Base-by-base conservation (phyloP, 2,329 filamentous ascomycete species). In the Domatiomyces catenatus region DNA sequence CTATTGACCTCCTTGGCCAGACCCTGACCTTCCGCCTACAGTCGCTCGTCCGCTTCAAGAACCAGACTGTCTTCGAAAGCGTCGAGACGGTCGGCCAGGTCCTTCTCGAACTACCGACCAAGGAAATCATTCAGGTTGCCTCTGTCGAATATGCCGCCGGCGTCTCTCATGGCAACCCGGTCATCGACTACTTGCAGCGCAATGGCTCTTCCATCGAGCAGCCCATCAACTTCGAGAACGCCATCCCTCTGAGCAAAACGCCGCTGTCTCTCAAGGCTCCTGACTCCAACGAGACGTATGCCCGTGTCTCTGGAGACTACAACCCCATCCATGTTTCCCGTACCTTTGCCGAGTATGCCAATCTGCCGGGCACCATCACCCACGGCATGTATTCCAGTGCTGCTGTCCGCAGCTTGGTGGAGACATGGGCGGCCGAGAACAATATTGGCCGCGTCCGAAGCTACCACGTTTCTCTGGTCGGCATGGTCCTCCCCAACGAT, bases 381-480 rank as follows among this genome's bases (percentile, higher is more conserved):
- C 92, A 98, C 66, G 92, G 92, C 65, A 98, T 98, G 92, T 98
- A 96, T 75, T 93, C 90, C 1, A 96, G 90, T 68, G 92, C 92
- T 58, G 86, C 92, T 39, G 92, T 98, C 24, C 84, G 93, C 62
- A 94, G 88, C 65, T 74, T 98, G 49, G 89, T 98, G 5, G 92
- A 98, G 75, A 98, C 88, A 0, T 98, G 92, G 92, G 92, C 93
- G 48, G 92, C 90, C 0, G 93, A 98, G 73, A 98, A 98, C 75
- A 92, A 98, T 65, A 83, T 96, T 61, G 90, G 92, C 44, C 90
- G 92, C 61, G 90, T 98, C 48, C 83, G 92, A 63, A 95, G 90
- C 71, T 98, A 95, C 79, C 88, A 95, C 63, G 92, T 89, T 55
- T 90, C 84, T 19, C 77, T 98, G 47, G 89, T 94, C n/a, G 92